Percentiles rank a stretch among this genome's conserved stretches.
These are phyloP conservation scores for Meyerozyma athensensis DNA, from an alignment of 1,139 yeast species.

Conservation along the genomic window DNA sequence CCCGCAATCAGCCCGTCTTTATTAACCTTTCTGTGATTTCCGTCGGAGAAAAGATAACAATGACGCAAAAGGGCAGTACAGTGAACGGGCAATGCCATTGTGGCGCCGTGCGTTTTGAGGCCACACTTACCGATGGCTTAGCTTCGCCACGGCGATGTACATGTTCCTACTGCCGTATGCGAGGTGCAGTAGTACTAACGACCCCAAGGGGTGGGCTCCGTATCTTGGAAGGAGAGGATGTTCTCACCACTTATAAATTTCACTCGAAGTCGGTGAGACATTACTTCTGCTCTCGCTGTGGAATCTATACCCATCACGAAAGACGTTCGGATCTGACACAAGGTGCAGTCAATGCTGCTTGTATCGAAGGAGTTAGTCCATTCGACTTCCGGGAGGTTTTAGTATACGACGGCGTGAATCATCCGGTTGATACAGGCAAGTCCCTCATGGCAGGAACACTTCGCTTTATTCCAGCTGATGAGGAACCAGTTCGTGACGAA, in stretches of 20 bases:
- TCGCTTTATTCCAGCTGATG: background rate
- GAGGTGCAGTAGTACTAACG: background rate
- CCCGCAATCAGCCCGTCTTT: too few relatives aligned
- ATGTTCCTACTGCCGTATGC: background rate
- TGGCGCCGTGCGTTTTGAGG: slow-evolving; percentile 1
- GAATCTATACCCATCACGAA: background rate
- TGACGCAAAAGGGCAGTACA: too few relatives aligned
- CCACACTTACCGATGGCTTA: background rate
- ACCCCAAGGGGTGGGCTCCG: background rate
- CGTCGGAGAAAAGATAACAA: too few relatives aligned
- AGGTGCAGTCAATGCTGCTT: background rate
- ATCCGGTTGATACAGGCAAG: background rate
- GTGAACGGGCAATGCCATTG: background rate
- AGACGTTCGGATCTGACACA: background rate
- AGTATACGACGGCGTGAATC: background rate
- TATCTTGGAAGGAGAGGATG: background rate
- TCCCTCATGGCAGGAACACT: background rate
- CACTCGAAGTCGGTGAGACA: background rate
- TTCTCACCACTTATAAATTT: background rate
- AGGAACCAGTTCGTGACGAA: too few relatives aligned
- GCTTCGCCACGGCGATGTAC: background rate
- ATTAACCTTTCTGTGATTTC: too few relatives aligned
- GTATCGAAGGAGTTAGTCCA: background rate
- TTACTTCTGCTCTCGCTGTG: background rate
- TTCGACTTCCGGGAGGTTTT: background rate